Evolutionary conservation across 2,329 filamentous ascomycete species (phyloP).

Genomic region (Sphaerostilbella broomeana): DNA sequence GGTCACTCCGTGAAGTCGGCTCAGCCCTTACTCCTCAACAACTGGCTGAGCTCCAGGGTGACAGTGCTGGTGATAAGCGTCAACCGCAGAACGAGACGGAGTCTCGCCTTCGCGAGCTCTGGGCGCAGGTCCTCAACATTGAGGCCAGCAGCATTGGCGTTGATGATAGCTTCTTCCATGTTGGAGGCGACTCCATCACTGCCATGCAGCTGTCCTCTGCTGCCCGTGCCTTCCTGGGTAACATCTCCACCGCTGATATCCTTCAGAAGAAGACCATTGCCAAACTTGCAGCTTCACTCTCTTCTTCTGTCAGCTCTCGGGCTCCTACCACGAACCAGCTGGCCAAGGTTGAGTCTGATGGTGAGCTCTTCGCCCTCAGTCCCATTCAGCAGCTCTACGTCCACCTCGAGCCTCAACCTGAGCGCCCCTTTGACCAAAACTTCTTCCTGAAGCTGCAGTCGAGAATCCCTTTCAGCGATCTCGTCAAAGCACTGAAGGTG

Average conservation of each 20-base stretch:
- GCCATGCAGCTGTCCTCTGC: constrained; percentile 38
- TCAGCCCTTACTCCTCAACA: background rate
- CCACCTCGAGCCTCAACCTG: background rate
- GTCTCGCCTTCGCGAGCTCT: background rate
- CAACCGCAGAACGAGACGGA: too few species aligned
- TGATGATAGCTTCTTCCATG: constrained; percentile 1
- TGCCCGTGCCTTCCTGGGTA: constrained; percentile 21
- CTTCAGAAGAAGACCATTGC: constrained; percentile 10
- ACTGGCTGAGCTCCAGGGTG: background rate
- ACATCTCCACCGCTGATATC: constrained; percentile 9
- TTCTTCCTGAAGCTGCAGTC: constrained; percentile 6
- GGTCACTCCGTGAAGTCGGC: background rate
- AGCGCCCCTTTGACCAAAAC: constrained; percentile 6
- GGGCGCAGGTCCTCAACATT: constrained; percentile 3
- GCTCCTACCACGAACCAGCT: too few species aligned
- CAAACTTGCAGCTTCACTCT: background rate
- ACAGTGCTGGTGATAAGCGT: too few species aligned
- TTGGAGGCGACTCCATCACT: constrained; percentile 22
- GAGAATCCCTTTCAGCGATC: background rate
- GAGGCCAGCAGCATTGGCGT: background rate
- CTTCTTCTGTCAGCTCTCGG: background rate
- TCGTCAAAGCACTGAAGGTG: background rate
- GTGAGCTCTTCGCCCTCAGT: background rate
- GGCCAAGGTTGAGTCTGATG: too few species aligned
- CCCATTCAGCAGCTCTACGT: constrained; percentile 8